Evolutionary conservation across 129 eudicot species (phyloP).

Genomic region (Tanacetum coccineum): DNA sequence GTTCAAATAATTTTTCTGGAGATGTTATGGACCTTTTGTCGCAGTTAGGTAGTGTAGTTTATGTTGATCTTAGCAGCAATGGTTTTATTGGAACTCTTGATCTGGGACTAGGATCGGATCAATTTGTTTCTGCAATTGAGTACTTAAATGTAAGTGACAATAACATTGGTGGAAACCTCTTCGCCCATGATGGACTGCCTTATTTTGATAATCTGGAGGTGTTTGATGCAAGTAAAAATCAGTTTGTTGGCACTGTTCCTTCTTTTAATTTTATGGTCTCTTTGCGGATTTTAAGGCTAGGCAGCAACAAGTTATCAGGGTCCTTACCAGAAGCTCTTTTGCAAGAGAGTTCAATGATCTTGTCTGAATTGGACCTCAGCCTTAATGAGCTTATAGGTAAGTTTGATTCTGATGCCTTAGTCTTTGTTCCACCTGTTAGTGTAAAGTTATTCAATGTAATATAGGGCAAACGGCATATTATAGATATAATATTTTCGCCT

Average conservation of each 20-base stretch:
- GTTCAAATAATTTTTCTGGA: slow-evolving; percentile 54
- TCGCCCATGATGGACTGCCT: slow-evolving; percentile 85
- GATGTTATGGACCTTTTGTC: slow-evolving; percentile 50
- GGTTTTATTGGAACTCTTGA: slow-evolving; percentile 56
- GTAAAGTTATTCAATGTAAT: no score
- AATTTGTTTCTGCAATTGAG: slow-evolving; percentile 53
- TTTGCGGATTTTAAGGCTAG: slow-evolving; percentile 57
- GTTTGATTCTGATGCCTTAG: neutral
- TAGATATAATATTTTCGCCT: no score
- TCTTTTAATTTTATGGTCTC: slow-evolving; percentile 76
- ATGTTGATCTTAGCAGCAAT: slow-evolving; percentile 71
- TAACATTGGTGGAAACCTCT: slow-evolving; percentile 56
- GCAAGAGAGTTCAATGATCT: slow-evolving; percentile 68
- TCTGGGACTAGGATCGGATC: slow-evolving; percentile 47
- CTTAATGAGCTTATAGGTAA: slow-evolving; percentile 71
- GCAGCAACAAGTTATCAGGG: slow-evolving; percentile 63
- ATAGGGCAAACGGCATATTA: no score
- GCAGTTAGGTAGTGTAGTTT: slow-evolving; percentile 45
- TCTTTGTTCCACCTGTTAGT: no score
- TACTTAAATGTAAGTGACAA: slow-evolving; percentile 72
- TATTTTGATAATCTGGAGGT: slow-evolving; percentile 73
- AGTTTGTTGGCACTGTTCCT: slow-evolving; percentile 63
- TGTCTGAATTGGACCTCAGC: slow-evolving; percentile 77
- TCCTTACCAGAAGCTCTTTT: slow-evolving; percentile 78
- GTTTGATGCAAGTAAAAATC: slow-evolving; percentile 77